Conservation (phyloP, 2,329 filamentous ascomycete species). For the Pseudocercospora crystallina region DNA sequence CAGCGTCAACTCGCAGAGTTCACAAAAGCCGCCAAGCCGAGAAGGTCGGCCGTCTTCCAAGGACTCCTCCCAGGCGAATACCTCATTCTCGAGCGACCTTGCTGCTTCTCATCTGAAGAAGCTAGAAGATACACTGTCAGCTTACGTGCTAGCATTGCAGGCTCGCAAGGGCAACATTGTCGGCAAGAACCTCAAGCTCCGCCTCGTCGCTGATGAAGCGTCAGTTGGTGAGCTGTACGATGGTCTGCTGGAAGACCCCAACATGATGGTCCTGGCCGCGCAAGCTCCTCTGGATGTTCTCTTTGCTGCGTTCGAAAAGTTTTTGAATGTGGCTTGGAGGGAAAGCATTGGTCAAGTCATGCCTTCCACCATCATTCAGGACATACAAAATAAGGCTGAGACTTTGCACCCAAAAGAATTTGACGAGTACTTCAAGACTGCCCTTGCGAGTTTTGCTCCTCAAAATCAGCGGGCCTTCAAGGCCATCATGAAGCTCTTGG, state of each 20-base stretch:
- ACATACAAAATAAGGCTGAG: conserved; percentile 65
- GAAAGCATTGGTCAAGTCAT: conserved; percentile 86
- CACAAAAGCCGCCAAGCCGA: conserved; percentile 39
- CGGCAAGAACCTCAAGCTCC: conserved; percentile 70
- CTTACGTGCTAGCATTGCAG: conserved; percentile 78
- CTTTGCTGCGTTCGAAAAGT: conserved; percentile 92
- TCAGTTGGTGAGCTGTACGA: conserved; percentile 90
- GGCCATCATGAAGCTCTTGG: conserved; percentile 78
- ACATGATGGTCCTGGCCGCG: conserved; percentile 70
- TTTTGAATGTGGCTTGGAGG: conserved; percentile 81
- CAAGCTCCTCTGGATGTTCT: conserved; percentile 80
- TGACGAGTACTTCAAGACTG: conserved; percentile 57
- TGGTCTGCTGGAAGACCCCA: conserved; percentile 77
- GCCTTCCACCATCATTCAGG: conserved; percentile 66
- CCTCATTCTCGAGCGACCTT: conserved; percentile 46
- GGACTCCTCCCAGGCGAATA: conserved; percentile 22
- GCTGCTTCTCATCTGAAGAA: conserved; percentile 62
- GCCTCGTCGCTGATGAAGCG: conserved; percentile 71
- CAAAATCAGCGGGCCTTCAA: conserved; percentile 74
- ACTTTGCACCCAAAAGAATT: conserved; percentile 71
- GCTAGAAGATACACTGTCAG: conserved; percentile 80
- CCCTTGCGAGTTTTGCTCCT: conserved; percentile 54
- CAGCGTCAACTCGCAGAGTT: conserved; percentile 27
- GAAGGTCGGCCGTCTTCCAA: conserved; percentile 36
- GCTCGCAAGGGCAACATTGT: conserved; percentile 84